Evolutionary conservation across 2,329 filamentous ascomycete genomes (phyloP), one percentile per base, ranked within the genome.

Genomic region (Rhinocladiella similis): DNA sequence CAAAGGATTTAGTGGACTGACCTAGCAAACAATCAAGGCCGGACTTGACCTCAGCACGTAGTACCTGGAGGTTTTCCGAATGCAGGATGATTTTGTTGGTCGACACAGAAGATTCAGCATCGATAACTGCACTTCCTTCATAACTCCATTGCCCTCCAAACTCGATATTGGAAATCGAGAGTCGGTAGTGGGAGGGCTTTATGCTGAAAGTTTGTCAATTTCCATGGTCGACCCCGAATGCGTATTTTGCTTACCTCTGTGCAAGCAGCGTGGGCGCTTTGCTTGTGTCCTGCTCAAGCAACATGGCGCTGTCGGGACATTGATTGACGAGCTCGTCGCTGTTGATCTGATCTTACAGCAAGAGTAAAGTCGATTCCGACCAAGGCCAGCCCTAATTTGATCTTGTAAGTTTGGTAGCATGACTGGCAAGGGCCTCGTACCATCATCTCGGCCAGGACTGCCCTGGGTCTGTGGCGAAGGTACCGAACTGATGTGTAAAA

Each of bases 151-250:
- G 36, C 27, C 49, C 49, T 16, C 49, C 49, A 33, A 51, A 51
- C 42, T 51, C 49, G 22, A 51, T 43, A 33, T 51, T 33, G 22
- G 43, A 51, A 38, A 51, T 51, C 12, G 14, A 25, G 49, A 51
- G 19, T 19, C 43, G 38, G n/a, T 51, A 51, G 25, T 51, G 33
- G 38, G 39, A 38, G 13, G 49, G 49, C 22, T 42, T 51, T 13
- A 51, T 29, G 20, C 49, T 51, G 49, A 7, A 42, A 20, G 39
- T 2, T 41, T 41, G n/a, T 16, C 14, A 41, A 10, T 41, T 16
- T 41, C 38, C 38, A 16, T n/a, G 10, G 14, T 41, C n/a, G n/a
- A 41, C 38, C 16, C 38, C 20, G 2, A 5, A 1, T n/a, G 9
- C 16, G 19, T 7, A 10, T n/a, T 29, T 27, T 19, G 25, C 35